Percentiles rank a stretch among this genome's conserved stretches.
phyloP scores from a whole-genome alignment of 2,329 filamentous ascomycete species.

The Alternaria arbusti region DNA sequence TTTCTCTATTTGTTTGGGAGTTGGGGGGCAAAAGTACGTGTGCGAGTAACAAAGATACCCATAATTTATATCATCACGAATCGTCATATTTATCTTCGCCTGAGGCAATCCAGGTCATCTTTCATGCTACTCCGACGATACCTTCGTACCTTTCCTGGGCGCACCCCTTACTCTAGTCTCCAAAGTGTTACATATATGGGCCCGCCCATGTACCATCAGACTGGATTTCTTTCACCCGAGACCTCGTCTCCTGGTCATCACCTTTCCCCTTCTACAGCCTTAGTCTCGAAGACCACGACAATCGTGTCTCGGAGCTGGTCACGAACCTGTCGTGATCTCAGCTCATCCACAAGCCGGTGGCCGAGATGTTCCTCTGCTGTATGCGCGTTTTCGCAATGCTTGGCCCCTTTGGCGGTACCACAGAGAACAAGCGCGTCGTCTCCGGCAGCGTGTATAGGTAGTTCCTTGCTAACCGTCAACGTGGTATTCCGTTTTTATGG shows the following conservation, averaged over 20 bases:
- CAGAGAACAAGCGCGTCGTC: neutral
- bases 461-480: neutral
- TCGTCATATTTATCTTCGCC: neutral
- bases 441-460: neutral
- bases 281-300: neutral
- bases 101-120: too few relatives aligned
- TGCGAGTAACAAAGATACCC: neutral
- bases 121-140: neutral
- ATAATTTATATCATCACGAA: neutral
- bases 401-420: neutral
- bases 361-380: neutral
- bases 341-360: neutral
- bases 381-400: neutral
- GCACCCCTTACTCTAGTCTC: neutral
- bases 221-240: neutral
- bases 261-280: neutral
- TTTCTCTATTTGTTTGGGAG: neutral
- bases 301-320: neutral
- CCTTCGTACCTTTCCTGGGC: neutral
- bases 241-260: neutral
- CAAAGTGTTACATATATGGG: neutral
- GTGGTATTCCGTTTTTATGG: fast-evolving
- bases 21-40: conserved; percentile 3
- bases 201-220: neutral
- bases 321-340: neutral